Evolutionary conservation across 352 stramenopile species (phyloP), one percentile per base, ranked within the genome.

Genomic region (Pythium guiyangense): DNA sequence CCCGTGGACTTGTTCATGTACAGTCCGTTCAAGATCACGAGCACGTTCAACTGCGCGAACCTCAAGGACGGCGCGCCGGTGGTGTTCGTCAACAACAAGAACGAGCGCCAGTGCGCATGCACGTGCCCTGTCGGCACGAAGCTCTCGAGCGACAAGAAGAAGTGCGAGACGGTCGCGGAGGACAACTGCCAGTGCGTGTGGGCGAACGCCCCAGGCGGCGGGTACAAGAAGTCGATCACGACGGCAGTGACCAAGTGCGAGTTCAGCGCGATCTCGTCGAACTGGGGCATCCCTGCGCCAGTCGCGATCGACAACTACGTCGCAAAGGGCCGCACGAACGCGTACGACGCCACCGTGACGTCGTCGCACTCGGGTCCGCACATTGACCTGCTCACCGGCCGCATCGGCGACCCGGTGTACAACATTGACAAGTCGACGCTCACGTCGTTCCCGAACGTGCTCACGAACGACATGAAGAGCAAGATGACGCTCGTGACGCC

Each of bases 1-100:
- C 49, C 47, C 0, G 71, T 73, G 1, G 73, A 87, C 25, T 27
- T 89, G 49, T 87, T 81, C 67, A 74, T 83, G 74, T 87, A 84
- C 68, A 86, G 84, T 31, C 79, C 79, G 49, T 83, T 85, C 62
- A 74, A 68, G 14, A 57, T 82, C n/a, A 63, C 59, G 18, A 70
- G 69, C 0, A 70, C 59, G 10, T 49, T 79, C 22, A 40, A 80
- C 14, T 90, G 79, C 49, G n/a, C 63, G 8, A 35, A 37, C 6
- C 47, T 87, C 37, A 44, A 58, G 1, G 52, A 51, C 8, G 76
- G 74, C 17, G 57, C 84, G 14, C 79, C 79, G 0, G 70, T 87
- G 22, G 66, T 66, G 6, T 87, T 82, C 47, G 12, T 77, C 3
- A 57, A 86, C 52, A 27, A 51, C 3, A 60, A 60, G 15, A 68